Base-by-base conservation (phyloP, 805 yeast species). In the Monosporozyma aerobia region DNA sequence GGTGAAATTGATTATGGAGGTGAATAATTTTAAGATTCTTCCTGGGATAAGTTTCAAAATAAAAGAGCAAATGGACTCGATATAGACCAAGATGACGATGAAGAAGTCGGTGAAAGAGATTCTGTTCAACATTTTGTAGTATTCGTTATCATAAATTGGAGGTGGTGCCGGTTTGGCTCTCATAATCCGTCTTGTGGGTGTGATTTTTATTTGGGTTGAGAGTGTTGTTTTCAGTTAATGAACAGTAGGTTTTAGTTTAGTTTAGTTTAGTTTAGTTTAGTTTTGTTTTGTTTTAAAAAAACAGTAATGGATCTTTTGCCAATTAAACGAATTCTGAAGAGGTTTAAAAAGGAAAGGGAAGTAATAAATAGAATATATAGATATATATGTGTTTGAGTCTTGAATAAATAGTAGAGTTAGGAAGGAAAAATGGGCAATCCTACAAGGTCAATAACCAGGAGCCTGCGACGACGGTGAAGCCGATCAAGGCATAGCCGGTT, bases 401-500 rank as follows among this genome's bases (percentile, higher is more conserved):
- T 19, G 23, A 40, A 19, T 19, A 22, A 16, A 40, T 40, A 40
- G 19, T 19, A 40, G 16, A 5, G 19, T 19, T 19, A 40, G 11
- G 4, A 40, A 8, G 1, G 19, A 13, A 13, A 13, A 13, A 19
- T 19, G 8, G 13, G 19, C 19, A 2, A 19, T 19, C 19, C 51
- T 50, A 59, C 51, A 54, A 54, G n/a, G 59, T 47, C 22, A 81
- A 68, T 53, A 82, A 71, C 67, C 77, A 78, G 19, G 87, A 63
- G 52, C 95, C 87, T 27, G 82, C 62, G 37, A 78, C 56, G 8
- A 76, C 73, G 45, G 81, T 63, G 61, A 80, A 73, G 30, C 83
- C 97, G 53, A 90, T 69, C 19, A 89, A 96, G 48, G 80, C 74
- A 72, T 88, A 87, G 57, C 97, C 98, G 39, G 97, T 90, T 73